Evolutionary conservation across 352 stramenopile genomes (phyloP).

Genomic region (Phytophthora agathidicida): DNA sequence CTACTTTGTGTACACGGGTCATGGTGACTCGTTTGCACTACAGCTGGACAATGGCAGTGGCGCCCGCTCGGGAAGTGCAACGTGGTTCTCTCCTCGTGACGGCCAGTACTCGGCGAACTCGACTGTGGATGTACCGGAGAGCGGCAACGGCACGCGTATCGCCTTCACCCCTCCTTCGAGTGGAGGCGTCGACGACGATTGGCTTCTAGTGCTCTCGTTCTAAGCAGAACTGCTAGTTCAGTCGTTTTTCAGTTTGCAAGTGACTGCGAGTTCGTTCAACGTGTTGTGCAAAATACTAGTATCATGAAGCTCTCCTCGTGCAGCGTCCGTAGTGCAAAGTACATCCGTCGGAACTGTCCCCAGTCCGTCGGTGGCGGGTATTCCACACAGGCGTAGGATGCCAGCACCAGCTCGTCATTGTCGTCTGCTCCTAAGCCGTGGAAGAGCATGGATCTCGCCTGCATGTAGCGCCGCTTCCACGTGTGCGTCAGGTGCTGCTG

Average conservation of each 20-base stretch:
- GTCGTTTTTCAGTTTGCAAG: no score
- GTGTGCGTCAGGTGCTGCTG: conserved; percentile 22
- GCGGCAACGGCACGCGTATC: conserved; percentile 1
- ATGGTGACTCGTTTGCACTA: conserved; percentile 28
- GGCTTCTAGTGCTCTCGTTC: conserved; percentile 19
- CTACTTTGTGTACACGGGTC: conserved; percentile 26
- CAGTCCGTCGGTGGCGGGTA: conserved; percentile 29
- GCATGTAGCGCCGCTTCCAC: conserved; percentile 29
- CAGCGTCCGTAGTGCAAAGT: conserved; percentile 24
- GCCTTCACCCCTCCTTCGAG: conserved; percentile 21
- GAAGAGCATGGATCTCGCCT: conserved; percentile 26
- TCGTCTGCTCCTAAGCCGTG: conserved; percentile 21
- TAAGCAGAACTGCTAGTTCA: no score
- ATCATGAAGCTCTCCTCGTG: conserved; percentile 33
- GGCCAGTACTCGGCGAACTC: conserved; percentile 11
- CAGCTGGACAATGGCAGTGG: conserved; percentile 8
- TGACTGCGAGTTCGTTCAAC: no score
- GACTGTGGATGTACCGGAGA: conserved; percentile 5
- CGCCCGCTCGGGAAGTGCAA: conserved; percentile 8
- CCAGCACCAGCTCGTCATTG: conserved; percentile 7
- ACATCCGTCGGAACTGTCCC: conserved; percentile 20
- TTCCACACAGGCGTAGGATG: conserved; percentile 29
- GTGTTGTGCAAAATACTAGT: no score
- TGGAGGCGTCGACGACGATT: conserved; percentile 21
- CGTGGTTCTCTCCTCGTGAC: conserved; percentile 32